phyloP scores from a whole-genome alignment of 2,329 filamentous ascomycete species.

The Penicillium brevicompactum region DNA sequence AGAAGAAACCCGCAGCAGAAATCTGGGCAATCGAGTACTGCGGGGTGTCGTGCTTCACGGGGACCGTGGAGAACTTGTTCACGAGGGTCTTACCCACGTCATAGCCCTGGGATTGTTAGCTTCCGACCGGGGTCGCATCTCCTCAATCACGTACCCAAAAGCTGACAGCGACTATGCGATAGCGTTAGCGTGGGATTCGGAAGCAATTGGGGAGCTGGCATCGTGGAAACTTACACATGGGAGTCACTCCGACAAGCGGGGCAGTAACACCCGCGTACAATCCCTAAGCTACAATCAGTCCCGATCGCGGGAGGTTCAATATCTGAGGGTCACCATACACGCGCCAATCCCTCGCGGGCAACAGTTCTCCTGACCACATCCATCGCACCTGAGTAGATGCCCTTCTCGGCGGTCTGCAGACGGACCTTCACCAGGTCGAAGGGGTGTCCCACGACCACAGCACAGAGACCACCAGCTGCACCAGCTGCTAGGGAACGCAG shows the following conservation, averaged over 20 bases:
- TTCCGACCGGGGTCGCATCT: background rate
- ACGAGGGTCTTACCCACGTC: constrained; percentile 93
- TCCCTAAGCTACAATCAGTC: constrained; percentile 53
- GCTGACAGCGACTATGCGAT: constrained; percentile 62
- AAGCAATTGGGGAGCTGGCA: background rate
- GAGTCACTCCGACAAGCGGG: constrained; percentile 91
- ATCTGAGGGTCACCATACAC: constrained; percentile 42
- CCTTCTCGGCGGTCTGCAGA: constrained; percentile 91
- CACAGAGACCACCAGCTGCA: constrained; percentile 90
- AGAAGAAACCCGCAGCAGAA: constrained; percentile 94
- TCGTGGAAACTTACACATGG: constrained; percentile 79
- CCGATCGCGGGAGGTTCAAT: constrained; percentile 7
- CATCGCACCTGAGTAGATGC: constrained; percentile 85
- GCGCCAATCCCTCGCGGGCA: constrained; percentile 76
- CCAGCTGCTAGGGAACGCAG: constrained; percentile 84
- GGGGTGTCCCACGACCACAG: constrained; percentile 91
- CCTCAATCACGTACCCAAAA: constrained; percentile 58
- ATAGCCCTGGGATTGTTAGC: constrained; percentile 71
- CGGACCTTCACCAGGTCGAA: constrained; percentile 98
- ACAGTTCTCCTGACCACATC: constrained; percentile 90
- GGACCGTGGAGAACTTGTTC: constrained; percentile 63
- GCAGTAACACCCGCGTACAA: constrained; percentile 97
- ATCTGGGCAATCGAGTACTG: constrained; percentile 83
- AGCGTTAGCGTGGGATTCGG: constrained; percentile 2
- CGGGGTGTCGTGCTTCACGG: constrained; percentile 60